Base-by-base conservation (phyloP, 768 basidiomycete species). In the Leucocoprinus birnbaumii region DNA sequence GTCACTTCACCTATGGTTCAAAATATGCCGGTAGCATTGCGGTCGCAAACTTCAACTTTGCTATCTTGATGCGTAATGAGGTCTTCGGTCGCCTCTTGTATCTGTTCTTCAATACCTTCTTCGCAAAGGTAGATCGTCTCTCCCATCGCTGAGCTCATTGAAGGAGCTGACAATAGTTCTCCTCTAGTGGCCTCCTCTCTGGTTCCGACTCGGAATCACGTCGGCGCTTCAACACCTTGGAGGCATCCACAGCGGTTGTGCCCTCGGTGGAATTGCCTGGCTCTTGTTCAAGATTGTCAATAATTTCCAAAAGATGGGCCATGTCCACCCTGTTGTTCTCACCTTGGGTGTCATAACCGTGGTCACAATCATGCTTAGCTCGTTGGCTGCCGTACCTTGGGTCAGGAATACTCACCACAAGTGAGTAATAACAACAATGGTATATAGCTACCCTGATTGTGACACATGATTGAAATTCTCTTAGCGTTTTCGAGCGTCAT, bases 361-460 rank as follows among this genome's bases (percentile, higher is more conserved):
- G 59, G 55, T 86, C 7, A 68, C 76, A 3, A 75, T 90, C 40
- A 72, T 83, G 56, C 67, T 86, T 55, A 84, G 82, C 43, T 77
- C 85, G 40, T 64, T 79, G 42, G 82, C 86, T 41, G 89, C 87
- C 11, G 79, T 90, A 64, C 89, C 89, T 25, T 89, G 87, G 86
- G 80, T 91, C 44, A 78, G 89, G 59, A 90, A 90, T 61, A 83
- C 80, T 10, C 86, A 89, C 60, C 89, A 91, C 75, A 90, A 90
- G 88, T 89, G 65, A 62, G 81, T 38, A 27, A 6, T 19, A 13
- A 25, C n/a, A 18, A 21, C 31, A 21, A 41, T 49, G 44, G 48
- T 53, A 38, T n/a, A 52, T 18, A 48, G 21, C 11, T 21, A 18
- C 18, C 14, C n/a, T 51, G 37, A 19, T 40, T 7, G 10, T 42